Evolutionary conservation across 2,329 filamentous ascomycete species (phyloP).

Genomic region (Trichoderma sp.): DNA sequence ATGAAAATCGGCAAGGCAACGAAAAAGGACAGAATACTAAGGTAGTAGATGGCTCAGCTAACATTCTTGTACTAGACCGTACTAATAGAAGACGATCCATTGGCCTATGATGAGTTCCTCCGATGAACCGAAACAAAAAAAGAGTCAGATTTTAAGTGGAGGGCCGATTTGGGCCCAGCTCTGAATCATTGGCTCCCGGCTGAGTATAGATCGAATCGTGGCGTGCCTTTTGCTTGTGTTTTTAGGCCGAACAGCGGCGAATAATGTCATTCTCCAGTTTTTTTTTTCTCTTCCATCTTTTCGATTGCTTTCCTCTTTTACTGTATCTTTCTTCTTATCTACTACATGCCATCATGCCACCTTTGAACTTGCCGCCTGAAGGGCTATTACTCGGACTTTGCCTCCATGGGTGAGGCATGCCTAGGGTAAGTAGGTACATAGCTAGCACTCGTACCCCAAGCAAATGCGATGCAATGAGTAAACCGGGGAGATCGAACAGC

Average conservation of each 20-base stretch:
- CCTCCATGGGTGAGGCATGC: neutral
- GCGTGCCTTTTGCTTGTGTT: neutral
- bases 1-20: slow-evolving; percentile 2
- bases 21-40: neutral
- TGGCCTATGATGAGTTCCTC: neutral
- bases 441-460: too few species aligned
- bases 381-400: neutral
- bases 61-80: neutral
- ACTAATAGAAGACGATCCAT: too few species aligned
- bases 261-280: neutral
- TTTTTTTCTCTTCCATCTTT: neutral
- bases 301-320: neutral
- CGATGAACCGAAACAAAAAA: neutral
- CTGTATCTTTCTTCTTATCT: neutral
- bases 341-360: neutral
- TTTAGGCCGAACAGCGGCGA: slow-evolving; percentile 15
- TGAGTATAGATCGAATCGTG: neutral
- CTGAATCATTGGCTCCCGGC: neutral
- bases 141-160: slow-evolving; percentile 6
- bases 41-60: slow-evolving; percentile 10
- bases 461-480: too few species aligned
- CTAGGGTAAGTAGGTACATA: too few species aligned
- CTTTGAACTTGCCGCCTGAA: neutral
- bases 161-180: slow-evolving; percentile 8
- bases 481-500: too few species aligned